phyloP scores from a whole-genome alignment of 1,284 basidiomycete genomes.

The Tremellales sp. region DNA sequence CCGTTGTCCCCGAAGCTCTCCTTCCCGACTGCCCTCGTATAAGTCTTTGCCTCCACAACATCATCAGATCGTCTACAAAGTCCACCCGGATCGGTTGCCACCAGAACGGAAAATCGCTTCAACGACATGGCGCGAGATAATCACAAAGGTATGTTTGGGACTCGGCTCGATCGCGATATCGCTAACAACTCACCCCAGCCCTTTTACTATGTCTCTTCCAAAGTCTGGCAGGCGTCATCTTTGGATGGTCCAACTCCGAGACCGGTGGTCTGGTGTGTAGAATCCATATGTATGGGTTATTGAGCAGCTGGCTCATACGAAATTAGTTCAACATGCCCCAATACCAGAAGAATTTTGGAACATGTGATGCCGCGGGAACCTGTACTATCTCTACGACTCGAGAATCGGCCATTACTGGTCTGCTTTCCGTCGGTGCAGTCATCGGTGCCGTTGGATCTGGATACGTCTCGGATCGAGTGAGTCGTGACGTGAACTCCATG shows the following conservation, averaged over 20 bases:
- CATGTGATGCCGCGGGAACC: slow-evolving; percentile 21
- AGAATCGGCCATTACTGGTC: slow-evolving; percentile 44
- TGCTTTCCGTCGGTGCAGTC: slow-evolving; percentile 44
- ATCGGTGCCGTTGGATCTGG: slow-evolving; percentile 45
- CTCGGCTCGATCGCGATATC: too few species aligned
- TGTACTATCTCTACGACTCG: slow-evolving; percentile 34
- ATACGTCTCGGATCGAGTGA: slow-evolving; percentile 32
- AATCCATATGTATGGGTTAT: not conserved
- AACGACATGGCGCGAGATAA: too few species aligned
- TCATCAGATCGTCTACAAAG: too few species aligned
- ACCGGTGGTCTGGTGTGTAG: slow-evolving; percentile 31
- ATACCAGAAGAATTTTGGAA: slow-evolving; percentile 28
- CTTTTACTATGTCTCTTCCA: slow-evolving; percentile 42
- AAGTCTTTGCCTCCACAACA: too few species aligned
- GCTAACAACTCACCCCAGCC: too few species aligned
- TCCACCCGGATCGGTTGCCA: too few species aligned
- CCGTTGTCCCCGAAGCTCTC: too few species aligned
- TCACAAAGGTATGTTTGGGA: too few species aligned
- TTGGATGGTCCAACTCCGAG: slow-evolving; percentile 40
- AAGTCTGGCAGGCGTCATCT: slow-evolving; percentile 40
- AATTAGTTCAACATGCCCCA: slow-evolving; percentile 28
- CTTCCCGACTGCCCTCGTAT: too few species aligned
- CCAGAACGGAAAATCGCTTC: too few species aligned
- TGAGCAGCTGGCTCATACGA: not conserved
- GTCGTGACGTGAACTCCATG: slow-evolving; percentile 6